A percentile compares a stretch with the other conserved stretches of the same genome.
Evolutionary conservation across 768 basidiomycete species (phyloP).

Genomic region (Pleurotus pulmonarius): DNA sequence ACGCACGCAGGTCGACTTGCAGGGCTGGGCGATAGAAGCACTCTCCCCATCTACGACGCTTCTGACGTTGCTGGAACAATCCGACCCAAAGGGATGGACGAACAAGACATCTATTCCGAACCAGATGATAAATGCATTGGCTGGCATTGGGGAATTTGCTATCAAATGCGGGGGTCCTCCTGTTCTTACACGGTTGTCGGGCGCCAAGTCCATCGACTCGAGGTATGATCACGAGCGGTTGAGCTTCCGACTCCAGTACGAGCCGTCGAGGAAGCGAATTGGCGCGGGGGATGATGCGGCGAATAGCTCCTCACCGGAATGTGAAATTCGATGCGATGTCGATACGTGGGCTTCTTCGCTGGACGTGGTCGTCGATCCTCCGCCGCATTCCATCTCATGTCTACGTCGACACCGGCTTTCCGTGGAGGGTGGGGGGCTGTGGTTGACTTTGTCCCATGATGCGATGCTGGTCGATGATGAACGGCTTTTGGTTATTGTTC

Average conservation of each 20-base stretch:
- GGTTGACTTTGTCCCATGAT: slow-evolving; percentile 91
- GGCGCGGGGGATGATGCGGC: slow-evolving; percentile 18
- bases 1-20: slow-evolving; percentile 94
- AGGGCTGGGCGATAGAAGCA: slow-evolving; percentile 96
- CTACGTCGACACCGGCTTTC: slow-evolving; percentile 86
- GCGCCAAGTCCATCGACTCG: slow-evolving; percentile 69
- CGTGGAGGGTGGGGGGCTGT: slow-evolving; percentile 84
- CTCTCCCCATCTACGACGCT: slow-evolving; percentile 93
- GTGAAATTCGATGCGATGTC: slow-evolving; percentile 88
- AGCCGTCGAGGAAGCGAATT: slow-evolving; percentile 49
- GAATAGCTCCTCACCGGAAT: slow-evolving; percentile 51
- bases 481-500: slow-evolving; percentile 68
- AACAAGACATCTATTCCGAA: slow-evolving; percentile 91
- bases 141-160: slow-evolving; percentile 92
- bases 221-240: slow-evolving; percentile 87
- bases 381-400: slow-evolving; percentile 78
- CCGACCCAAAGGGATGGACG: slow-evolving; percentile 96
- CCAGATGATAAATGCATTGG: slow-evolving; percentile 87
- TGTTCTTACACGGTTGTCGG: slow-evolving; percentile 76
- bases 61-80: slow-evolving; percentile 92
- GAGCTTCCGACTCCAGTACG: slow-evolving; percentile 82
- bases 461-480: slow-evolving; percentile 75
- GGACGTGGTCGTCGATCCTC: slow-evolving; percentile 91
- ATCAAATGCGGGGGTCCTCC: slow-evolving; percentile 96
- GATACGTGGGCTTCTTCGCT: slow-evolving; percentile 84